Evolutionary conservation across 2,329 filamentous ascomycete species (phyloP), one percentile per base, ranked within the genome.

Genomic region (Colletotrichum orchidophilum): DNA sequence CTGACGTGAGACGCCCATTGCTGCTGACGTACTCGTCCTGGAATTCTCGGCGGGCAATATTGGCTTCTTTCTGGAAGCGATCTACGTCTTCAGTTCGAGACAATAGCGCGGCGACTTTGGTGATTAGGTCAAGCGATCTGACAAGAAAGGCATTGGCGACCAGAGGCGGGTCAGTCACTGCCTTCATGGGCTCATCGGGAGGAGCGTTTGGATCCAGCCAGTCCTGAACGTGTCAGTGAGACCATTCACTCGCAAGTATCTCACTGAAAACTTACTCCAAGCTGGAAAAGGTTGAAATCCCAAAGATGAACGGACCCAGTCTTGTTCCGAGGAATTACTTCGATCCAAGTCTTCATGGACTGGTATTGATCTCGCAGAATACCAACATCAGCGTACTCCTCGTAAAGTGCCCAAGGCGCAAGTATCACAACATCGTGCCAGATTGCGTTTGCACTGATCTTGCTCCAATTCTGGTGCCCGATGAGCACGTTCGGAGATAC

Each of bases 171-270:
- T 80, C 76, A 0, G 79, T 81, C 7, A 73, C 73, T 2, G 75
- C 76, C n/a, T 74, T 72, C 50, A 70, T 74, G 1, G 79, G 79
- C 27, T 75, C 72, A 15, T 74, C 65, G 3, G 77, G 75, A 3
- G 79, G 77, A 0, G 79, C 79, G 29, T 71, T 72, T 1, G 79
- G 79, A 42, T 80, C 79, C 3, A 81, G 73, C 79, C 79, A 81
- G 66, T 81, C 71, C 66, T 70, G 3, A 15, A 1, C 1, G 35
- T 6, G 12, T 55, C n/a, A 50, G 60, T 52, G 2, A 0, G 9
- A 24, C 15, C 2, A 1, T 7, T 0, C 21, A 2, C 2, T 21
- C 33, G 7, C 33, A 0, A n/a, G 3, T 11, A 7, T 26, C 2
- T 52, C 3, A 8, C 3, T n/a, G 12, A 33, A 2, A 18, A 59